A percentile compares a stretch with the other conserved stretches of the same genome.
These are phyloP conservation scores for Takakia lepidozioides DNA, from an alignment of 225 moss, liverwort and hornwort genomes.

Conservation along the genomic window DNA sequence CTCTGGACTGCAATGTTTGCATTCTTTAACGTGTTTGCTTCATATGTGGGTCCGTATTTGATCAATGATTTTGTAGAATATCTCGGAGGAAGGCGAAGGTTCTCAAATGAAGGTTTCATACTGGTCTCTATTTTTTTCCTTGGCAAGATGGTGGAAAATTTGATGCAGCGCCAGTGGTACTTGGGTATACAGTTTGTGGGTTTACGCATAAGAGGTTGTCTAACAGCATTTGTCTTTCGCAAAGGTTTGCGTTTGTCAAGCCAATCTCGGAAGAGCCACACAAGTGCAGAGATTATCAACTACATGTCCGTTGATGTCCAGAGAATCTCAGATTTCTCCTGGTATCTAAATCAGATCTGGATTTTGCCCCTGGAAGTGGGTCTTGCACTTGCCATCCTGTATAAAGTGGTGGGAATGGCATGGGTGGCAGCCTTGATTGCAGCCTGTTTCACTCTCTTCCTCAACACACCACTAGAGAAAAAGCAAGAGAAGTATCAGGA, in stretches of 20 bases:
- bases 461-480: slow-evolving; percentile 35
- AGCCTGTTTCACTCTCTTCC: slow-evolving; percentile 28
- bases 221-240: slow-evolving; percentile 45
- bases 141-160: slow-evolving; percentile 42
- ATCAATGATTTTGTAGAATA: slow-evolving; percentile 60
- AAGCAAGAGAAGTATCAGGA: slow-evolving; percentile 43
- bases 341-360: slow-evolving; percentile 64
- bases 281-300: slow-evolving; percentile 59
- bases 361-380: slow-evolving; percentile 47
- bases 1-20: slow-evolving; percentile 36
- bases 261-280: slow-evolving; percentile 38
- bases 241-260: slow-evolving; percentile 53
- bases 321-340: slow-evolving; percentile 53
- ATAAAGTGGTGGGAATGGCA: slow-evolving; percentile 46
- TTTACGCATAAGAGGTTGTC: slow-evolving; percentile 37
- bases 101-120: slow-evolving; percentile 24
- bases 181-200: slow-evolving; percentile 50
- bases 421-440: slow-evolving; percentile 43
- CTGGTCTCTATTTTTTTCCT: slow-evolving; percentile 35
- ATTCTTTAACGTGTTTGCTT: slow-evolving; percentile 36
- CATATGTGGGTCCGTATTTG: slow-evolving; percentile 52
- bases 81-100: slow-evolving; percentile 11
- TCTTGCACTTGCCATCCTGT: slow-evolving; percentile 39
- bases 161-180: slow-evolving; percentile 54
- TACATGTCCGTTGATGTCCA: slow-evolving; percentile 63